Evolutionary conservation across 352 stramenopile genomes (phyloP), one percentile per base, ranked within the genome.

Genomic region (Pythium guiyangense): DNA sequence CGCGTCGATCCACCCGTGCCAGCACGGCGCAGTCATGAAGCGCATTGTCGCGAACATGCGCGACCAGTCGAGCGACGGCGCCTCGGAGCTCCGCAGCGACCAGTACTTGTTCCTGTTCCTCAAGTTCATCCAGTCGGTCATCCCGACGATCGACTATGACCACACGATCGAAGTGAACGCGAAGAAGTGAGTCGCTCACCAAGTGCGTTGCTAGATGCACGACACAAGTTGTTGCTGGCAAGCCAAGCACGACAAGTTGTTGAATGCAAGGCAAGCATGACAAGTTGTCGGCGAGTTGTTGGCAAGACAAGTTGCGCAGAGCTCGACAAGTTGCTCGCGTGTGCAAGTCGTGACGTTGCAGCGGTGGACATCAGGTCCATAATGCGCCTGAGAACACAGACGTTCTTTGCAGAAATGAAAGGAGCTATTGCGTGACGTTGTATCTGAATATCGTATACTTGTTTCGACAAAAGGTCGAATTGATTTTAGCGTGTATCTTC

Each of bases 81-180:
- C 68, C 18, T 34, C 27, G n/a, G 82, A 80, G 48, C 87, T 97
- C 40, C 86, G 88, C 37, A 92, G 97, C 43, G 96, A 99, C 71
- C 96, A 98, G 79, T 99, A 99, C 67, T 69, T 99, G 37, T 99
- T 99, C 66, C 90, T 99, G 43, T 99, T 99, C 77, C 86, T 99
- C 59, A 99, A 99, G 79, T 99, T 99, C 71, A 97, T 99, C 37
- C 94, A 97, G 71, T 98, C 87, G 61, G 97, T 99, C 49, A 96
- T 99, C 60, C 97, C 97, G 0, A 99, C 97, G 11, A 99, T 99
- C 67, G 97, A 98, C 74, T 99, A 99, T 73, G 97, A 99, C 83
- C 98, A 99, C 78, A 99, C 97, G 22, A 98, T 98, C 71, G 93
- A 98, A 68, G 94, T 99, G 53, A 86, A 96, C 62, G 82, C 82